Percentiles rank a stretch among this genome's conserved stretches.
Evolutionary conservation across 1,139 yeast genomes (phyloP).

Genomic region (Kluyveromyces sp.): DNA sequence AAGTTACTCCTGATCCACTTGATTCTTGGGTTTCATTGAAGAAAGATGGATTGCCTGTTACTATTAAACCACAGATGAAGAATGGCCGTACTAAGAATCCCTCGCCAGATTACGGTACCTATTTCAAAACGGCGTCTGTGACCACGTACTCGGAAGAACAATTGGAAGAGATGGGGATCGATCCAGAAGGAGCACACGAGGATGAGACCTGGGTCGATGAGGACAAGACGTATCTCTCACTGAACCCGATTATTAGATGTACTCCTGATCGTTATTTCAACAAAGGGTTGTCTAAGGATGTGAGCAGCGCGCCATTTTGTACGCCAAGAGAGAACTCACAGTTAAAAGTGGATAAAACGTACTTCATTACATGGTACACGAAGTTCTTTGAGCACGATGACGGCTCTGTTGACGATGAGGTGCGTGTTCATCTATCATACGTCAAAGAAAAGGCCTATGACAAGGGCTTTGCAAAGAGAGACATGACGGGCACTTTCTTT

Average conservation of each 20-base stretch:
- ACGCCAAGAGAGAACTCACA: constrained; percentile 59
- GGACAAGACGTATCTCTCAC: constrained; percentile 57
- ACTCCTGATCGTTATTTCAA: constrained; percentile 67
- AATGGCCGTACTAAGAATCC: constrained; percentile 62
- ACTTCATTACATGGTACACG: constrained; percentile 78
- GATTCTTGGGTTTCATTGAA: constrained; percentile 79
- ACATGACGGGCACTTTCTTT: constrained; percentile 48
- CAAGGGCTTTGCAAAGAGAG: constrained; percentile 52
- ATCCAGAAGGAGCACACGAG: constrained; percentile 46
- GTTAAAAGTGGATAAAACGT: constrained; percentile 52
- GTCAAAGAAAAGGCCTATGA: constrained; percentile 49
- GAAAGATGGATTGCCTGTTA: constrained; percentile 73
- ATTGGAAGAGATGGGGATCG: constrained; percentile 65
- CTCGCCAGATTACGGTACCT: constrained; percentile 68
- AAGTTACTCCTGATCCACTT: constrained; percentile 53
- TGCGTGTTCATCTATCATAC: constrained; percentile 60
- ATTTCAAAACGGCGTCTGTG: constrained; percentile 65
- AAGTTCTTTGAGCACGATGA: constrained; percentile 42
- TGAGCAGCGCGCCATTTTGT: constrained; percentile 68
- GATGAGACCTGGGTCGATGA: constrained; percentile 55
- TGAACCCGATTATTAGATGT: constrained; percentile 78
- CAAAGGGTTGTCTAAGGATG: constrained; percentile 55
- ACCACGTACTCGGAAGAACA: constrained; percentile 49
- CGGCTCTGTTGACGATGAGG: constrained; percentile 41
- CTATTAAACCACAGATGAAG: constrained; percentile 65